Evolutionary conservation across 2,329 filamentous ascomycete genomes (phyloP), one percentile per base, ranked within the genome.

Genomic region (Pyricularia pennisetigena): DNA sequence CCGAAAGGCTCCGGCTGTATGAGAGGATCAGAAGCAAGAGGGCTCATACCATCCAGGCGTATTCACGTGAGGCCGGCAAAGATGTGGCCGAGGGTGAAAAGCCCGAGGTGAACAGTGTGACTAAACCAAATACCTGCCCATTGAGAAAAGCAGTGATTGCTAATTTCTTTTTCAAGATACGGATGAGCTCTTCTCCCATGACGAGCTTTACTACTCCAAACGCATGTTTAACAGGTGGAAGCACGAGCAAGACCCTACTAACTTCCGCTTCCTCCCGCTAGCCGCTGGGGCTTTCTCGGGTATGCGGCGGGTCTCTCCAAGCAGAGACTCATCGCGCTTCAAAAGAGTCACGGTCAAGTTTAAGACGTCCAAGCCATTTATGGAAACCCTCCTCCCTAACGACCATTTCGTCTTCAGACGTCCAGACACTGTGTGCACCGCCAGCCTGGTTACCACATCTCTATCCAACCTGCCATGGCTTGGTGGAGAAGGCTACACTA

Each of bases 391-490:
- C 0, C 79, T 85, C 24, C 82, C 83, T 0, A 80, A 75, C 4
- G 71, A 72, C 0, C 73, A 74, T 0, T 83, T 79, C 69, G 73
- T 73, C 20, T 85, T 85, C 73, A 76, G 72, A 9, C 75, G 72
- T 5, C 79, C 80, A 0, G 79, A 78, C 4, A 84, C 82, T 0
- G 74, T 83, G 1, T 81, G 79, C 1, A 76, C 78, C 14, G 82
- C 80, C 0, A 82, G 77, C 30, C 77, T 81, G 67, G 78, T 76
- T 0, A 75, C 77, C 24, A 84, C 74, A 0, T 79, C 78, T 1
- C 74, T 86, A 2, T 74, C 78, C 54, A 82, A 82, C 0, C 82
- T 90, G 79, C 79, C 83, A 32, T 90, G 87, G 86, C 81, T 90
- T 0, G 86, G 84, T 3, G 87, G 87, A 2, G 75, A 77, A 0